Evolutionary conservation across 1,139 yeast species (phyloP).

Genomic region (Candida pseudoviswanathii): DNA sequence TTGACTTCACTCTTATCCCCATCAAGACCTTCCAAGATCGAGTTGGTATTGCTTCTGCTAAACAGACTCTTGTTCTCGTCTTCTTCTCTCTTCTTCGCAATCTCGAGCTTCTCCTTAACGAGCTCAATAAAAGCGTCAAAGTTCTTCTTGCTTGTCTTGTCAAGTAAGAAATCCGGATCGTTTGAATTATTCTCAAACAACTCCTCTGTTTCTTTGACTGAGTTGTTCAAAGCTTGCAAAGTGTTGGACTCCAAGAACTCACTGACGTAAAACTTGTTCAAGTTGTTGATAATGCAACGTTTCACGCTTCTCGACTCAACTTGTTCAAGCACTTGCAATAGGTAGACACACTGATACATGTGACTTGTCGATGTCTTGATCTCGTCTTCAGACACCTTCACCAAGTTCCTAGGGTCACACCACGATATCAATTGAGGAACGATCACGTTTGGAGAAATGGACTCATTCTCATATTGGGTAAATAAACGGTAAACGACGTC

Average conservation of each 20-base stretch:
- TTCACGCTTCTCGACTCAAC: constrained; percentile 56
- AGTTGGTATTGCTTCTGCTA: constrained; percentile 17
- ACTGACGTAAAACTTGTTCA: constrained; percentile 48
- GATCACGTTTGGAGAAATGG: constrained; percentile 57
- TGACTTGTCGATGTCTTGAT: constrained; percentile 52
- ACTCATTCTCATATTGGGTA: constrained; percentile 21
- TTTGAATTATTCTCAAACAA: constrained; percentile 19
- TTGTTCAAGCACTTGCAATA: constrained; percentile 54
- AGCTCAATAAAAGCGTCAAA: constrained; percentile 44
- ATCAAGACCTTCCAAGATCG: constrained; percentile 16
- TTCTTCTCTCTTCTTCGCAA: constrained; percentile 27
- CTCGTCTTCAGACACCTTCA: constrained; percentile 47
- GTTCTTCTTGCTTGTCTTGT: constrained; percentile 47
- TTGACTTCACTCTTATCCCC: neutral
- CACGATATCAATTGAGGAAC: constrained; percentile 78
- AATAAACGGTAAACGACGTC: constrained; percentile 67
- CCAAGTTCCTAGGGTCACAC: constrained; percentile 82
- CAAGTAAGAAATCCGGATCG: constrained; percentile 40
- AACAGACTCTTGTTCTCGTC: constrained; percentile 10
- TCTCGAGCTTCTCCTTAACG: constrained; percentile 29
- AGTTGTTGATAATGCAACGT: constrained; percentile 55
- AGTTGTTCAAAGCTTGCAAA: constrained; percentile 35
- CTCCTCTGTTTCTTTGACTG: constrained; percentile 37
- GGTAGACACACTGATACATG: constrained; percentile 56
- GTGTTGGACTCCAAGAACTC: constrained; percentile 32